Evolutionary conservation across 805 yeast species (phyloP).

Genomic region (Torulaspora maleeae): DNA sequence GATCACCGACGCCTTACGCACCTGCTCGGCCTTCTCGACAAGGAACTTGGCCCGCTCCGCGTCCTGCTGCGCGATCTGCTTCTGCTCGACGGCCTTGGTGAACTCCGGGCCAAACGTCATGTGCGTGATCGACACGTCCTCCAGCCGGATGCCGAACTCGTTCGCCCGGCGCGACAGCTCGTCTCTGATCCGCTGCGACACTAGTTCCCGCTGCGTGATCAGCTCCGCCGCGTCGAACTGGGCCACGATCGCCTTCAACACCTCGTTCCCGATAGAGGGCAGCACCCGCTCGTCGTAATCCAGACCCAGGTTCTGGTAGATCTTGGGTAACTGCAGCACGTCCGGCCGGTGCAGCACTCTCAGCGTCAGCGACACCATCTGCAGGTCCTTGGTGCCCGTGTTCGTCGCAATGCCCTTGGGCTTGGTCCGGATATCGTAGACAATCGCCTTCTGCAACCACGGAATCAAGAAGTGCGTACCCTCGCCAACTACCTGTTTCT

Average conservation of each 20-base stretch:
- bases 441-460: conserved; percentile 89
- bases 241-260: conserved; percentile 82
- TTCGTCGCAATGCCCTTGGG: conserved; percentile 91
- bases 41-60: conserved; percentile 93
- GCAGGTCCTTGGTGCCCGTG: conserved; percentile 96
- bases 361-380: conserved; percentile 87
- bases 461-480: conserved; percentile 95
- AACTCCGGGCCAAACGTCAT: conserved; percentile 95
- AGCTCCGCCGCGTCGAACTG: conserved; percentile 95
- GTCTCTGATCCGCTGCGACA: conserved; percentile 79
- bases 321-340: conserved; percentile 70
- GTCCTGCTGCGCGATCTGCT: conserved; percentile 98
- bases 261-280: conserved; percentile 91
- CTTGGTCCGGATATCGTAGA: conserved; percentile 90
- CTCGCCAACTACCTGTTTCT: conserved; percentile 85
- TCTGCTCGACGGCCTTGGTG: conserved; percentile 97
- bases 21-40: conserved; percentile 96
- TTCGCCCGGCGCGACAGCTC: conserved; percentile 78
- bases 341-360: conserved; percentile 95
- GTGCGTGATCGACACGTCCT: conserved; percentile 96
- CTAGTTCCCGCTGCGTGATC: conserved; percentile 95
- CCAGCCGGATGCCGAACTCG: conserved; percentile 87
- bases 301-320: conserved; percentile 85
- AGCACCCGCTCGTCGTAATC: conserved; percentile 94
- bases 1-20: conserved; percentile 87